These are phyloP conservation scores for Cryphonectria nitschkei DNA, from an alignment of 2,329 filamentous ascomycete genomes.

Conservation along the genomic window DNA sequence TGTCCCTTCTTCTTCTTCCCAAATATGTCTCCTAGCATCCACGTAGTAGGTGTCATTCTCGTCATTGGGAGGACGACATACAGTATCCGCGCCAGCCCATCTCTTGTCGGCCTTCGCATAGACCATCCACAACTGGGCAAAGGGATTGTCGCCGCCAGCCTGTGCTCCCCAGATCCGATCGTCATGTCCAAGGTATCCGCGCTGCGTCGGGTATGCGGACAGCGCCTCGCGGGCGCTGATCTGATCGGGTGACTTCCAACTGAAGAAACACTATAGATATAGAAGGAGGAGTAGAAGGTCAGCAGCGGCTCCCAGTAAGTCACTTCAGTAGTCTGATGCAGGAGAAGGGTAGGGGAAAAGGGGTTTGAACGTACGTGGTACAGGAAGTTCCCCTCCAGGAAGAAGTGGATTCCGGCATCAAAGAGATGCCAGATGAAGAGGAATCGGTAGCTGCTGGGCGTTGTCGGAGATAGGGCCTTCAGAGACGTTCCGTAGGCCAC, in stretches of 20 bases:
- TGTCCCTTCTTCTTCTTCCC: background rate
- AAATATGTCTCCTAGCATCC: background rate
- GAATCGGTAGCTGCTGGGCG: slow-evolving; percentile 64
- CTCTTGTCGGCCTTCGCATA: slow-evolving; percentile 66
- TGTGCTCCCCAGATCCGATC: slow-evolving; percentile 61
- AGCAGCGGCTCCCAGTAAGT: background rate
- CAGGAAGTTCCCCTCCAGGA: slow-evolving; percentile 88
- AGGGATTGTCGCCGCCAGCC: slow-evolving; percentile 55
- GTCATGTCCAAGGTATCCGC: slow-evolving; percentile 55
- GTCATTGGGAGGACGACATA: slow-evolving; percentile 35
- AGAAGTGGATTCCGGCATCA: slow-evolving; percentile 87
- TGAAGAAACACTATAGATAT: slow-evolving; percentile 70
- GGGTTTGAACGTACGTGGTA: slow-evolving; percentile 61
- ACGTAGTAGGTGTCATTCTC: background rate
- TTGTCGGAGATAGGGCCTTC: slow-evolving; percentile 49
- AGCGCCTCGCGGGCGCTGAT: slow-evolving; percentile 39
- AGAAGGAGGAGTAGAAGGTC: background rate
- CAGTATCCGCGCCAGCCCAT: slow-evolving; percentile 66
- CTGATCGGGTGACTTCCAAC: slow-evolving; percentile 44
- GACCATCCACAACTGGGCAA: slow-evolving; percentile 70
- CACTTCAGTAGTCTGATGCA: background rate
- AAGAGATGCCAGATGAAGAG: slow-evolving; percentile 96
- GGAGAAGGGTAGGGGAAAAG: too few relatives aligned
- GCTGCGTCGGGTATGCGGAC: slow-evolving; percentile 50
- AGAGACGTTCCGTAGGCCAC: slow-evolving; percentile 55